A percentile compares a stretch with the other conserved stretches of the same genome.
Conservation (phyloP, 345 rosid genomes). For the Ceriops tagal region DNA sequence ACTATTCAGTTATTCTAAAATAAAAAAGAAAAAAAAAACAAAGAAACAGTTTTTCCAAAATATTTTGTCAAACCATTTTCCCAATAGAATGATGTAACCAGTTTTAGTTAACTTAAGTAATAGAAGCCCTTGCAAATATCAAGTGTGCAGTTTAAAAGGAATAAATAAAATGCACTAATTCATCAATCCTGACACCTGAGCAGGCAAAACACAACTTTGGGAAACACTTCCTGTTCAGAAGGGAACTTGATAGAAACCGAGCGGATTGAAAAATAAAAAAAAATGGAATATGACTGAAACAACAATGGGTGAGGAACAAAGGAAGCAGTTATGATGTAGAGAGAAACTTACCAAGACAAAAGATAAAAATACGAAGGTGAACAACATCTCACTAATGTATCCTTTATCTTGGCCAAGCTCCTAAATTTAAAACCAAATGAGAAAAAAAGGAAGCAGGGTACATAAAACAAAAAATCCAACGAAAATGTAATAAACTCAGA, state of each 20-base stretch:
- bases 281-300: neutral
- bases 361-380: constrained; percentile 59
- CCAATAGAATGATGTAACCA: too few relatives aligned
- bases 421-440: constrained; percentile 34
- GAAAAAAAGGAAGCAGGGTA: constrained; percentile 8
- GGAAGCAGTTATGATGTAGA: constrained; percentile 1
- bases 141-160: neutral
- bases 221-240: neutral
- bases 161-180: neutral
- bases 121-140: neutral
- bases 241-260: neutral
- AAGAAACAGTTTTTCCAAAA: too few relatives aligned
- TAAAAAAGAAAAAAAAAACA: too few relatives aligned
- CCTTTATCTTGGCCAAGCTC: constrained; percentile 95
- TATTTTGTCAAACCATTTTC: too few relatives aligned
- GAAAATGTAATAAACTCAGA: constrained; percentile 4
- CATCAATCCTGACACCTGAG: neutral
- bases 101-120: neutral
- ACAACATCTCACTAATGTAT: constrained; percentile 83
- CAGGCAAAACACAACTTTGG: neutral
- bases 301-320: neutral
- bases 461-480: neutral
- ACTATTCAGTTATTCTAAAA: neutral
- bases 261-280: neutral
- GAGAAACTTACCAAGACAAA: constrained; percentile 66